Percentiles rank a stretch among this genome's conserved stretches.
phyloP scores from a whole-genome alignment of 2,329 filamentous ascomycete species.

The Aspergillus arachidicola region DNA sequence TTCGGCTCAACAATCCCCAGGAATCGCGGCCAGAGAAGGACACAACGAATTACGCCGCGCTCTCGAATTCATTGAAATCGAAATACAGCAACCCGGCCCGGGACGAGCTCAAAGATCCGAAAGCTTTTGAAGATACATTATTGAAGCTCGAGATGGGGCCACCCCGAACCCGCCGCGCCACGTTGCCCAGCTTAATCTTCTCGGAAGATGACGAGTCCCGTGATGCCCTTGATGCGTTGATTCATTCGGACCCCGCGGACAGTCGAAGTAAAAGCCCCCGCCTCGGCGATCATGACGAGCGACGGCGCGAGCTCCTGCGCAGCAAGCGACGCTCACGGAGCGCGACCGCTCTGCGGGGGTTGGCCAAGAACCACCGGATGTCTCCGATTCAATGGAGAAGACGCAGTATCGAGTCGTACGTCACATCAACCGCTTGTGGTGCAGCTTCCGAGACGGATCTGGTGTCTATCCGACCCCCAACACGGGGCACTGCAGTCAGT shows the following conservation, averaged over 20 bases:
- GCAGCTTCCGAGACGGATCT: slow-evolving; percentile 30
- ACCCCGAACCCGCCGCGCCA: slow-evolving; percentile 42
- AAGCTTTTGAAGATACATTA: slow-evolving; percentile 24
- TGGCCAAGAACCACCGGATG: slow-evolving; percentile 39
- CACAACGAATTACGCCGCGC: slow-evolving; percentile 21
- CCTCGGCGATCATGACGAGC: slow-evolving; percentile 19
- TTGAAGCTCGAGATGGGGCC: slow-evolving; percentile 23
- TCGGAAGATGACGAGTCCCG: slow-evolving; percentile 45
- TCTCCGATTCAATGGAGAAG: slow-evolving; percentile 46
- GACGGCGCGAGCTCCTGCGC: slow-evolving; percentile 26
- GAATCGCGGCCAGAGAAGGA: slow-evolving; percentile 13
- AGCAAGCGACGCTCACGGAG: slow-evolving; percentile 49
- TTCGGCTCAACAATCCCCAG: slow-evolving; percentile 16
- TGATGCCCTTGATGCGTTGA: slow-evolving; percentile 28
- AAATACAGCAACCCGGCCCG: slow-evolving; percentile 26
- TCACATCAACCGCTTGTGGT: slow-evolving; percentile 37
- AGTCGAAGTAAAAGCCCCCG: slow-evolving; percentile 9
- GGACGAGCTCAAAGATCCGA: slow-evolving; percentile 24
- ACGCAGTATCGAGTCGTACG: slow-evolving; percentile 44
- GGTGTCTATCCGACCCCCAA: slow-evolving; percentile 29
- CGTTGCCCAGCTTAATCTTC: slow-evolving; percentile 48
- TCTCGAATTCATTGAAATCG: slow-evolving; percentile 29
- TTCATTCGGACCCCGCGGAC: slow-evolving; percentile 22
- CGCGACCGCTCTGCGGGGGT: slow-evolving; percentile 42
- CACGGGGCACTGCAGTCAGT: slow-evolving; percentile 33